Base-by-base conservation (phyloP, 1,139 yeast genomes). In the Suhomyces ambrosiae region DNA sequence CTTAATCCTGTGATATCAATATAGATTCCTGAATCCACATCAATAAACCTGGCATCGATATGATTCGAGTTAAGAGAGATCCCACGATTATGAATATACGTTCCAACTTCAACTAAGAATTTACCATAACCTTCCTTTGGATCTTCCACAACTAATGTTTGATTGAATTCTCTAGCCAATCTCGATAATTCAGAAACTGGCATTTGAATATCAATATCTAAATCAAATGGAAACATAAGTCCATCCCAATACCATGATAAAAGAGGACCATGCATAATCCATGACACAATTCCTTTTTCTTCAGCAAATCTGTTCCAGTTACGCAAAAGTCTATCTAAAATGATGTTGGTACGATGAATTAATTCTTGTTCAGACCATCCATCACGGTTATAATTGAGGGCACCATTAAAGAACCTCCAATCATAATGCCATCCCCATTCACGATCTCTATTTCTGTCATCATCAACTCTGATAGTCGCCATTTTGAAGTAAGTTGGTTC, bases 231-330 rank as follows among this genome's bases (percentile, higher is more conserved):
- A 18, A 53, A 53, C 53, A 50, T 48, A 18, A 53, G 44, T 2
- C 58, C 58, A 30, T 54, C 46, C 57, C 57, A 52, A 42, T 50
- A 52, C 59, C 59, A 54, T 9, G 56, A 45, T 23, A 54, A 44
- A 11, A 54, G 38, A 2, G 57, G 54, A 1, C 55, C 58, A 14
- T 53, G 55, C 49, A 48, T 50, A 25, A 54, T 47, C 59, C 59
- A 54, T 11, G 48, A 43, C 3, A 63, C 57, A 26, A 61, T 59
- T 10, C 68, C 68, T 40, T 61, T 62, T 41, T 59, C 66, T 45
- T 60, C 62, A 6, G 67, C 63, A 45, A 63, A 63, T 35, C 63
- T 49, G 40, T 58, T 58, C 68, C 68, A 63, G 40, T 61, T 62
- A 31, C 68, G 49, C 30, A 63, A 51, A 29, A 63, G 51, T 25